A percentile compares a stretch with the other conserved stretches of the same genome.
These are phyloP conservation scores for Crithidia acanthocephali DNA, from an alignment of 208 protist species.

Conservation along the genomic window DNA sequence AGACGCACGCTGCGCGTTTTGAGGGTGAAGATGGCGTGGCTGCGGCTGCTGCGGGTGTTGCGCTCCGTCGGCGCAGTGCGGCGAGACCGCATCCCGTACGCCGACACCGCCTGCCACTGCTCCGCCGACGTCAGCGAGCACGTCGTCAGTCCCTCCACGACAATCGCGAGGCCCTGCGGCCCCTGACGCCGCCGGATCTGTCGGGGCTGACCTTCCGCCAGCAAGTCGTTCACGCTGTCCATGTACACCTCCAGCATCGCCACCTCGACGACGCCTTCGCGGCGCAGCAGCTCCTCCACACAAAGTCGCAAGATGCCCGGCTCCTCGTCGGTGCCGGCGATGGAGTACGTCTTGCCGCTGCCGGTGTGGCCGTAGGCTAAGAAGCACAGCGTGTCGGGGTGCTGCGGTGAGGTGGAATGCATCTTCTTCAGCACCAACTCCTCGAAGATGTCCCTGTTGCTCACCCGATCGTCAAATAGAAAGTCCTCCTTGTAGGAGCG, in stretches of 20 bases:
- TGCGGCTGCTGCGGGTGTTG: slow-evolving; percentile 92
- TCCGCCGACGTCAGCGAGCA: slow-evolving; percentile 60
- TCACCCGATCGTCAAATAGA: slow-evolving; percentile 44
- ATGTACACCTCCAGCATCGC: slow-evolving; percentile 90
- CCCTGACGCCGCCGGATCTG: slow-evolving; percentile 47
- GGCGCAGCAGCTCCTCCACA: slow-evolving; percentile 68
- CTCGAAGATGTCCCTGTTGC: slow-evolving; percentile 74
- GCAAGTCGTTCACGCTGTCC: slow-evolving; percentile 80
- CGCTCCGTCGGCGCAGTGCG: slow-evolving; percentile 87
- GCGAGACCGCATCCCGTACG: slow-evolving; percentile 79
- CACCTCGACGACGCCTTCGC: slow-evolving; percentile 81
- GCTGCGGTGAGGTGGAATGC: slow-evolving; percentile 41
- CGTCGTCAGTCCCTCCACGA: slow-evolving; percentile 80
- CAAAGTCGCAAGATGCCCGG: slow-evolving; percentile 72
- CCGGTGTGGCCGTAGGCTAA: slow-evolving; percentile 89
- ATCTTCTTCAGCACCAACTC: slow-evolving; percentile 64
- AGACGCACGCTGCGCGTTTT: slow-evolving; percentile 77
- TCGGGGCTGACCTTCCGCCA: slow-evolving; percentile 65
- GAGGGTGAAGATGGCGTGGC: slow-evolving; percentile 93
- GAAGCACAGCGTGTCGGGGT: slow-evolving; percentile 87
- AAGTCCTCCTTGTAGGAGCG: slow-evolving; percentile 45
- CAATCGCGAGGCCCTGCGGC: slow-evolving; percentile 41
- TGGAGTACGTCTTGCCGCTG: slow-evolving; percentile 92
- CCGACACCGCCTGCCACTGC: slow-evolving; percentile 72
- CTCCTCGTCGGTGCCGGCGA: slow-evolving; percentile 68